Base-by-base conservation (phyloP, 805 yeast genomes). In the Myxozyma udenii region DNA sequence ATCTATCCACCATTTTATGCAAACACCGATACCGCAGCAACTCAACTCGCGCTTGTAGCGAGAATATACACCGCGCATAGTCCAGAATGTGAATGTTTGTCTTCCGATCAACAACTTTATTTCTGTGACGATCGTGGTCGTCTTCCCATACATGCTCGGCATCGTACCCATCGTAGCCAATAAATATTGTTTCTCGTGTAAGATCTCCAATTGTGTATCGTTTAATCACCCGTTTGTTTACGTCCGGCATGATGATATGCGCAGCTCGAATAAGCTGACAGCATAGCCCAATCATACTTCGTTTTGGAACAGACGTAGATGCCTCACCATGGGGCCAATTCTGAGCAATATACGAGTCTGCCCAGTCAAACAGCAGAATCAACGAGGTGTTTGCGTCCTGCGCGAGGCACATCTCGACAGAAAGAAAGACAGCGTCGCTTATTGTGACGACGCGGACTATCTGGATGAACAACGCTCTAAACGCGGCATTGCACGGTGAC, bases 281-380 rank as follows among this genome's bases (percentile, higher is more conserved):
- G 14, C 33, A 28, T 28, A 9, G 9, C 14, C 39, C 52, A n/a
- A 54, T 37, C 12, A 32, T 18, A 9, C 46, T 21, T 1, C 16
- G 18, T 2, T 32, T 26, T n/a, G 11, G 30, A 4, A 51, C 49
- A 11, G 35, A 38, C 7, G 53, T 54, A 3, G 41, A 41, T 21
- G 23, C 24, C 24, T 21, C 33, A 12, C 55, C 58, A 3, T 25
- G 12, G 16, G 58, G 55, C 55, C 53, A 54, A 14, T 47, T 22
- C 6, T 23, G 24, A 7, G 28, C 40, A 11, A 53, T 33, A 26
- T 42, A 42, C 12, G 51, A 47, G 16, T 37, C 28, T 18, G 51
- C 44, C 58, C 58, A 53, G 38, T 26, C 36, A 7, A 28, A 24
- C 2, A 50, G 28, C 3, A 47, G 26, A n/a, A 30, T 32, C 11